Conservation (phyloP, 352 stramenopile species). For the Plasmopara muralis region DNA sequence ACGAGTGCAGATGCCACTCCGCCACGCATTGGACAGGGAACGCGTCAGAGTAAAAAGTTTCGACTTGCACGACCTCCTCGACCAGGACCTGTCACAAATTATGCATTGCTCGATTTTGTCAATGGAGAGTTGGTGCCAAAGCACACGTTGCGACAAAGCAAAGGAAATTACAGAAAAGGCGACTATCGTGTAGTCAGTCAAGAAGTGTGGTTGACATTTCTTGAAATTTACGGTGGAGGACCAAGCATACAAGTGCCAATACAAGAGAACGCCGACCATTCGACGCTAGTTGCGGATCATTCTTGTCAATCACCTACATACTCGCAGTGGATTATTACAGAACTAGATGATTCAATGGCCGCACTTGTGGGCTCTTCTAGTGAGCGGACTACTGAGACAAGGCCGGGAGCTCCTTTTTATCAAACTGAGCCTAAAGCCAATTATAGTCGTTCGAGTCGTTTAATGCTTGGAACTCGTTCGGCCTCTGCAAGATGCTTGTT, state of each 20-base stretch:
- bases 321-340: slow-evolving; percentile 42
- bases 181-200: slow-evolving; percentile 63
- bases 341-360: slow-evolving; percentile 40
- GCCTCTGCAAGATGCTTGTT: slow-evolving; percentile 12
- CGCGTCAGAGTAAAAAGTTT: slow-evolving; percentile 10
- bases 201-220: slow-evolving; percentile 60
- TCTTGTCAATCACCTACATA: slow-evolving; percentile 3
- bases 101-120: slow-evolving; percentile 57
- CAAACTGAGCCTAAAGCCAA: slow-evolving; percentile 7
- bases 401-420: slow-evolving; percentile 5
- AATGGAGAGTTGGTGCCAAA: slow-evolving; percentile 52
- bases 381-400: slow-evolving; percentile 2
- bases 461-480: slow-evolving; percentile 3
- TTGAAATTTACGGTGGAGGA: slow-evolving; percentile 51
- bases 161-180: slow-evolving; percentile 26
- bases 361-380: slow-evolving; percentile 9
- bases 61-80: slow-evolving; percentile 16
- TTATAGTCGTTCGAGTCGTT: not conserved
- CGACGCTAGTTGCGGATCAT: not conserved
- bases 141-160: slow-evolving; percentile 33
- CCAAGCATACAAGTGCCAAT: slow-evolving; percentile 45
- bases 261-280: slow-evolving; percentile 2
- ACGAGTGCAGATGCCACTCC: not conserved
- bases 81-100: slow-evolving; percentile 58
- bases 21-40: not conserved